Base-by-base conservation (phyloP, 1,139 yeast species). In the Entelexis paramagnoliae region DNA sequence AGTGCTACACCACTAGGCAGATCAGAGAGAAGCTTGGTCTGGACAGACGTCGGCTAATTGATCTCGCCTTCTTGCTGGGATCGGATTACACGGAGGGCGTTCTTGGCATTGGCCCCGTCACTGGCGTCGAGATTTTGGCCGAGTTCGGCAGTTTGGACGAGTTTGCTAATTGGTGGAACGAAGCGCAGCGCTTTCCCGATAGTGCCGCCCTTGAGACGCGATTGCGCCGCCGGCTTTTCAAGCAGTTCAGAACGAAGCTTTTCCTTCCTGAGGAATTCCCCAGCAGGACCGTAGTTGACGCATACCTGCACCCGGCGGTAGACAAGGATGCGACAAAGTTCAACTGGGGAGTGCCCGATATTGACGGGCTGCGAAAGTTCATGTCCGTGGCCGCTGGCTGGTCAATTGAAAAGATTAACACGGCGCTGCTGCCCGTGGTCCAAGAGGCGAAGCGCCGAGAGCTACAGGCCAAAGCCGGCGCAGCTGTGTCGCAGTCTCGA, bases 31-130 rank as follows among this genome's bases (percentile, higher is more conserved):
- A 79, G 49, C 67, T 88, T 13, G 95, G 95, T 0, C 71, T 91
- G 26, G 73, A 71, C 48, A 77, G 85, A 54, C 63, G 69, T 2
- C 77, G 77, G 56, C 67, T 89, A 63, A 85, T 91, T 42, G 87
- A 83, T 46, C 66, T 91, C 58, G 97, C 96, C 0, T 74, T 82
- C 46, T 66, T 91, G 30, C 68, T 91, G 29, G 98, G 98, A 0
- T 86, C 96, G 66, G 98, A 91, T 68, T 91, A 91, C 64, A 87
- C 97, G 0, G 87, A 83, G 54, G 98, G 98, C 0, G 68, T 91
- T 35, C 81, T 83, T 54, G 95, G 96, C 1, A 75, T 91, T 53
- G 98, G 98, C 0, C 96, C 96, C 0, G 97, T 91, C 0, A 74
- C 83, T 30, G 94, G 96, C 0, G 78, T 88, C 78, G 97, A 93